Evolutionary conservation across 257 asterid genomes (phyloP).

Genomic region (Salvia rosmarinus): DNA sequence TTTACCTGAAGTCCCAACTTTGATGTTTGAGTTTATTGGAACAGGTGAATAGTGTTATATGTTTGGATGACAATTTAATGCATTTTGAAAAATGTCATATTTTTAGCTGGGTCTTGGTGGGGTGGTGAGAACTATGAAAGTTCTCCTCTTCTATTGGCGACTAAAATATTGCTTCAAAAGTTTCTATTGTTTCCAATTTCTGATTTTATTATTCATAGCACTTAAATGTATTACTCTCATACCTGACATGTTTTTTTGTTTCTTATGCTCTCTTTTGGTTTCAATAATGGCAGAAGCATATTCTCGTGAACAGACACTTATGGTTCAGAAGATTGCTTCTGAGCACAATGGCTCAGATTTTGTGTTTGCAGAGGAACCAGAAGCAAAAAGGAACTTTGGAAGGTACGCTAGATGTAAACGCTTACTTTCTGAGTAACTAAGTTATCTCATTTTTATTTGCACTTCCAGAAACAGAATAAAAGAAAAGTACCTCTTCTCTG

Average conservation of each 20-base stretch:
- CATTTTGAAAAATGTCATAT: not conserved
- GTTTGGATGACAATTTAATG: not conserved
- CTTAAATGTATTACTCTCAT: conserved; percentile 19
- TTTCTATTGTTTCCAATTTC: not conserved
- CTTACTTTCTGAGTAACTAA: not conserved
- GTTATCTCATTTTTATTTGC: not conserved
- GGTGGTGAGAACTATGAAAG: too few species aligned
- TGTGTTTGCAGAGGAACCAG: conserved; percentile 86
- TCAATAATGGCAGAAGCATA: conserved; percentile 67
- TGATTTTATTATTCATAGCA: conserved; percentile 8
- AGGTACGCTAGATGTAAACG: conserved; percentile 45
- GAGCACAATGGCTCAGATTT: conserved; percentile 89
- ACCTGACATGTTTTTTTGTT: conserved; percentile 15
- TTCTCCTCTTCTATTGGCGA: too few species aligned
- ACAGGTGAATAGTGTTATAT: conserved; percentile 63
- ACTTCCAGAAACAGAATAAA: not conserved
- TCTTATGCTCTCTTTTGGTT: conserved; percentile 28
- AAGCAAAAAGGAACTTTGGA: conserved; percentile 95
- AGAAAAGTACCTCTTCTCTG: conserved; percentile 12
- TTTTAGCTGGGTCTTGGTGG: not conserved
- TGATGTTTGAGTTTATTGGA: conserved; percentile 96
- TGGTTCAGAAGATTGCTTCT: conserved; percentile 89
- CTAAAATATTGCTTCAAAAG: too few species aligned
- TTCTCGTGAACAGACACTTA: conserved; percentile 82
- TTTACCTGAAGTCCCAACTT: conserved; percentile 93